Evolutionary conservation across 192 early-diverging fungal species (phyloP).

Genomic region (Geranomyces variabilis): DNA sequence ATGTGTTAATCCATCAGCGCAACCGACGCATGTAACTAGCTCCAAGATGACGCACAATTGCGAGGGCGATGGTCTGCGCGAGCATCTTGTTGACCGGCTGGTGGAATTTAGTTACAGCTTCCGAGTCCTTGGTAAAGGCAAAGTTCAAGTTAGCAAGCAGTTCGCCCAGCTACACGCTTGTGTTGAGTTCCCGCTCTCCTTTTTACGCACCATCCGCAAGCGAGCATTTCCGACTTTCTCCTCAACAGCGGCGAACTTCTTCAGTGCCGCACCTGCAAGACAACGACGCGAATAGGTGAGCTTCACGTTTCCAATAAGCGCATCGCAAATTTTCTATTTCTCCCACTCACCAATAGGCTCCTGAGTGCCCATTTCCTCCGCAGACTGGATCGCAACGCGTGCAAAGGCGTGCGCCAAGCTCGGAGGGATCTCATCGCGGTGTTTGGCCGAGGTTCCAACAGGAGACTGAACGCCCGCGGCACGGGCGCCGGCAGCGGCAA

Average conservation of each 20-base stretch:
- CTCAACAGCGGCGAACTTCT: conserved; percentile 82
- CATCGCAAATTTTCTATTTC: not conserved
- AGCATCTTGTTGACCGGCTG: conserved; percentile 74
- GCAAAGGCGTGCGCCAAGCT: conserved; percentile 75
- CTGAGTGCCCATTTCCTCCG: conserved; percentile 72
- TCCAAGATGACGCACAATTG: conserved; percentile 51
- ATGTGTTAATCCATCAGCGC: no score
- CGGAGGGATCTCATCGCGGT: conserved; percentile 40
- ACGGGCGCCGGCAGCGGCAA: conserved; percentile 47
- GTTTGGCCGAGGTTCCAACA: not conserved
- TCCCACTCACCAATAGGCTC: conserved; percentile 75
- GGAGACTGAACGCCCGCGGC: conserved; percentile 46
- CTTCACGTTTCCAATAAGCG: not conserved
- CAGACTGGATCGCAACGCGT: conserved; percentile 65
- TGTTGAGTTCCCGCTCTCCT: not conserved
- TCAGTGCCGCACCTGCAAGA: conserved; percentile 70
- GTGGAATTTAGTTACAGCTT: conserved; percentile 74
- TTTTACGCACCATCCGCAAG: conserved; percentile 47
- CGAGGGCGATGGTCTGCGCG: conserved; percentile 74
- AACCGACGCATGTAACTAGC: no score
- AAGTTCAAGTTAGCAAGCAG: conserved; percentile 31
- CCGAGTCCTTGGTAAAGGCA: conserved; percentile 58
- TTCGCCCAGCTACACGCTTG: no score
- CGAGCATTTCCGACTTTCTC: conserved; percentile 85
- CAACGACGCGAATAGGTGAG: not conserved